phyloP scores from a whole-genome alignment of 1,284 basidiomycete species.

The Cystobasidium pallidum region DNA sequence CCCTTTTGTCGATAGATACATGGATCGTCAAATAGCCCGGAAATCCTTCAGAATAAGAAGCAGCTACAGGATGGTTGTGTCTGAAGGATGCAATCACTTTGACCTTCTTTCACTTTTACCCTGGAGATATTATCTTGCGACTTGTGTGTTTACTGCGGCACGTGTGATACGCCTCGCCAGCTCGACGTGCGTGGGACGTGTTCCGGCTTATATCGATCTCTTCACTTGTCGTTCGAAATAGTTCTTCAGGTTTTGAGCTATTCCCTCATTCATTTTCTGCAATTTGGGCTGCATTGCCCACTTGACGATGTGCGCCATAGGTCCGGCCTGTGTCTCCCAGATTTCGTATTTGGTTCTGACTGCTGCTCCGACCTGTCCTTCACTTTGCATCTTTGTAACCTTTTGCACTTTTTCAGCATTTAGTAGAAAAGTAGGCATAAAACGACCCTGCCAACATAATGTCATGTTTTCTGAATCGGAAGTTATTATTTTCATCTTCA shows the following conservation, averaged over 20 bases:
- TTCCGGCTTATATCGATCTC: too few species aligned
- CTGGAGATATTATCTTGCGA: too few species aligned
- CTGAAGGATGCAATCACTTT: too few species aligned
- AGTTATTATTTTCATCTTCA: slow-evolving; percentile 10
- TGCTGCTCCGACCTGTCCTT: background rate
- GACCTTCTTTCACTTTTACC: too few species aligned
- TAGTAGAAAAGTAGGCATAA: slow-evolving; percentile 18
- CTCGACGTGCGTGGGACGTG: too few species aligned
- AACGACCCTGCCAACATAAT: slow-evolving; percentile 25
- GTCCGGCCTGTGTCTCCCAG: slow-evolving; percentile 39
- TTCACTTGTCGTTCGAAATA: too few species aligned
- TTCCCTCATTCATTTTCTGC: slow-evolving; percentile 34
- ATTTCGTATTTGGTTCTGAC: slow-evolving; percentile 24
- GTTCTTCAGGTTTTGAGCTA: slow-evolving; percentile 25
- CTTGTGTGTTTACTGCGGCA: too few species aligned
- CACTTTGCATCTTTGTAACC: slow-evolving; percentile 8
- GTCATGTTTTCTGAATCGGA: background rate
- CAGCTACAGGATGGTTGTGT: too few species aligned
- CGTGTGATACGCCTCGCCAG: too few species aligned
- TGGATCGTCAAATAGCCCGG: too few species aligned
- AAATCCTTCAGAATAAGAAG: too few species aligned
- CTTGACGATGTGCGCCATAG: slow-evolving; percentile 29
- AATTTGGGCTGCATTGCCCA: slow-evolving; percentile 5
- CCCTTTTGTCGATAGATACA: too few species aligned
- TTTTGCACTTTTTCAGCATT: slow-evolving; percentile 33